phyloP scores from a whole-genome alignment of 202 grass and related monocot genomes.

The Eragrostis tef region DNA sequence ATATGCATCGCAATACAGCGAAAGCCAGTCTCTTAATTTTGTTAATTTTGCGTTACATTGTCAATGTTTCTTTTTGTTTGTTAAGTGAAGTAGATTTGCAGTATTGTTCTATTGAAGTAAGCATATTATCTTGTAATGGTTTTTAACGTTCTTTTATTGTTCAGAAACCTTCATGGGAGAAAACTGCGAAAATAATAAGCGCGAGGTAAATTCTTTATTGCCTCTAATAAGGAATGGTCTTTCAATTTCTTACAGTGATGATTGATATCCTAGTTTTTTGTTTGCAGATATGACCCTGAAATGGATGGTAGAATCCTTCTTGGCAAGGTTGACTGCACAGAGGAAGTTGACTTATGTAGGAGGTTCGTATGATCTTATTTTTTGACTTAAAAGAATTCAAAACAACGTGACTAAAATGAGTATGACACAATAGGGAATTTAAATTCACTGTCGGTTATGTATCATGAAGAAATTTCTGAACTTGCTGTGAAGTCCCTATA shows the following conservation, averaged over 20 bases:
- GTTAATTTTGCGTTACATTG: neutral
- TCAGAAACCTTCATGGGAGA: constrained; percentile 99
- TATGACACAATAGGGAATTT: constrained; percentile 23
- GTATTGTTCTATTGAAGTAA: constrained; percentile 30
- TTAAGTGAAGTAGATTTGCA: constrained; percentile 17
- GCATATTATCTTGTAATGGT: no score
- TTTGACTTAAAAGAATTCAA: neutral
- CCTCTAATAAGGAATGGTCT: neutral
- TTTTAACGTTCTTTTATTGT: constrained; percentile 32
- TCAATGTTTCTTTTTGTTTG: constrained; percentile 16
- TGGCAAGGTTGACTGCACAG: constrained; percentile 86
- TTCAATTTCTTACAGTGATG: constrained; percentile 25
- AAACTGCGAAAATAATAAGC: constrained; percentile 82
- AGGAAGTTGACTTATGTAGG: constrained; percentile 77
- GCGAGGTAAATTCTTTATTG: constrained; percentile 58
- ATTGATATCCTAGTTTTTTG: constrained; percentile 13
- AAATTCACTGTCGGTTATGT: constrained; percentile 17
- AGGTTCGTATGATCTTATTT: constrained; percentile 62
- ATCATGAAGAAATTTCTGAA: constrained; percentile 1
- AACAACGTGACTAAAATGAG: neutral
- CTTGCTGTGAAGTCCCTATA: constrained; percentile 4
- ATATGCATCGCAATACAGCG: neutral
- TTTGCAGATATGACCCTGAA: constrained; percentile 91
- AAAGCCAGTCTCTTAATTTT: neutral
- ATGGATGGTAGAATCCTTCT: constrained; percentile 89